A percentile compares a stretch with the other conserved stretches of the same genome.
These are phyloP conservation scores for Serendipita sp. DNA, from an alignment of 768 basidiomycete species.

Conservation along the genomic window DNA sequence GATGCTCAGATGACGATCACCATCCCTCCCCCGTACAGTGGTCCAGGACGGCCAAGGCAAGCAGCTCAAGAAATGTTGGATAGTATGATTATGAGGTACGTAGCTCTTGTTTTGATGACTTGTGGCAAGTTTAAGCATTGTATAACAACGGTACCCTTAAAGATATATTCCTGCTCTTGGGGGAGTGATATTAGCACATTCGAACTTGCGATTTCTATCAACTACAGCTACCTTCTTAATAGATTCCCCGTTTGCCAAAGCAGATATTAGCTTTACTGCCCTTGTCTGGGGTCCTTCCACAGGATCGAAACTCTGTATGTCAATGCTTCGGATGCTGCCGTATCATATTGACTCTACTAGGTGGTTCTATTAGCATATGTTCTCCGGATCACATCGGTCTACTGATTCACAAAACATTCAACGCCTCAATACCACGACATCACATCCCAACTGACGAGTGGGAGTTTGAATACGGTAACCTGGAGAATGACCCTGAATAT, in stretches of 20 bases:
- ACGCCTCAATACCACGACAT: conserved; percentile 83
- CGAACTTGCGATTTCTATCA: conserved; percentile 52
- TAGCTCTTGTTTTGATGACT: conserved; percentile 8
- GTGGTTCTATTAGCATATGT: conserved; percentile 72
- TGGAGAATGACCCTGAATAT: conserved; percentile 66
- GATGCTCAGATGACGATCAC: conserved; percentile 54
- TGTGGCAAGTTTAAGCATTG: not conserved
- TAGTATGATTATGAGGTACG: conserved; percentile 88
- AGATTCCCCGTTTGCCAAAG: conserved; percentile 77
- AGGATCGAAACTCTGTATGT: conserved; percentile 64
- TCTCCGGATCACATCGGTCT: conserved; percentile 88
- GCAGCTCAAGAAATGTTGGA: conserved; percentile 86
- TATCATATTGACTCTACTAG: conserved; percentile 26
- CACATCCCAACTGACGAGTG: conserved; percentile 72
- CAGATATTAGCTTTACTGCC: conserved; percentile 61
- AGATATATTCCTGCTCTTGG: conserved; percentile 81
- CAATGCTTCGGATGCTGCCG: not conserved
- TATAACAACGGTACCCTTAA: not conserved
- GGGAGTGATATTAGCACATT: conserved; percentile 79
- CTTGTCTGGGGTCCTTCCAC: conserved; percentile 79
- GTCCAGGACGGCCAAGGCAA: conserved; percentile 22
- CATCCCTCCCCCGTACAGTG: conserved; percentile 61
- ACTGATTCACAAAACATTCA: conserved; percentile 83
- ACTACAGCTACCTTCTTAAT: conserved; percentile 50
- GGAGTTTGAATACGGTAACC: conserved; percentile 74